phyloP scores from a whole-genome alignment of 495 filamentous ascomycete species.

The Podospora conica region DNA sequence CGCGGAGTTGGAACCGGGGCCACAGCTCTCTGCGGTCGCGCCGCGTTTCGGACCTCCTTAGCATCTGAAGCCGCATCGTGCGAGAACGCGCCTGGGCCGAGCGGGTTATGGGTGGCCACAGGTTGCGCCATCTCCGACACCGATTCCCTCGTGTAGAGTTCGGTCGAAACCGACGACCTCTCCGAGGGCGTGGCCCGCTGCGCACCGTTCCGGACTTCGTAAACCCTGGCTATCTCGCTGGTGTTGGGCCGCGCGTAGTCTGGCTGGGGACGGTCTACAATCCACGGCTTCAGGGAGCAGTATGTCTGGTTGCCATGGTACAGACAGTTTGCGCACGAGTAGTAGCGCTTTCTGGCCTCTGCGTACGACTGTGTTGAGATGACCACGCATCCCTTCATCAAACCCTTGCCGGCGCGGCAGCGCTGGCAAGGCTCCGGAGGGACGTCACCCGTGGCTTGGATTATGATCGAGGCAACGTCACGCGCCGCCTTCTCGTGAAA shows the following conservation, averaged over 20 bases:
- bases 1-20: not conserved
- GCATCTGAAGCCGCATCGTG: not conserved
- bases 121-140: not conserved
- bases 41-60: not conserved
- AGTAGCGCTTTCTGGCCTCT: slow-evolving; percentile 11
- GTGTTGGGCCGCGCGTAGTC: not conserved
- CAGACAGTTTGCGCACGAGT: slow-evolving; percentile 18
- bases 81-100: not conserved
- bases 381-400: slow-evolving; percentile 10
- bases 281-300: slow-evolving; percentile 5
- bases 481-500: slow-evolving; percentile 14
- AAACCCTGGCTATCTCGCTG: not conserved
- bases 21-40: not conserved
- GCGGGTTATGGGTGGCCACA: not conserved
- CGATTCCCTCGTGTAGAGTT: not conserved
- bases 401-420: slow-evolving; percentile 13
- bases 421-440: slow-evolving; percentile 10
- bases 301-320: slow-evolving; percentile 13
- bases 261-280: not conserved
- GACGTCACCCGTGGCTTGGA: slow-evolving; percentile 24
- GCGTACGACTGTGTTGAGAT: slow-evolving; percentile 1
- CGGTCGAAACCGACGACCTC: not conserved
- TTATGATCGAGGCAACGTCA: slow-evolving; percentile 24
- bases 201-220: not conserved
- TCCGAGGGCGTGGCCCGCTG: not conserved